Conservation (phyloP, 495 filamentous ascomycete species). For the Cercophora newfieldiana region DNA sequence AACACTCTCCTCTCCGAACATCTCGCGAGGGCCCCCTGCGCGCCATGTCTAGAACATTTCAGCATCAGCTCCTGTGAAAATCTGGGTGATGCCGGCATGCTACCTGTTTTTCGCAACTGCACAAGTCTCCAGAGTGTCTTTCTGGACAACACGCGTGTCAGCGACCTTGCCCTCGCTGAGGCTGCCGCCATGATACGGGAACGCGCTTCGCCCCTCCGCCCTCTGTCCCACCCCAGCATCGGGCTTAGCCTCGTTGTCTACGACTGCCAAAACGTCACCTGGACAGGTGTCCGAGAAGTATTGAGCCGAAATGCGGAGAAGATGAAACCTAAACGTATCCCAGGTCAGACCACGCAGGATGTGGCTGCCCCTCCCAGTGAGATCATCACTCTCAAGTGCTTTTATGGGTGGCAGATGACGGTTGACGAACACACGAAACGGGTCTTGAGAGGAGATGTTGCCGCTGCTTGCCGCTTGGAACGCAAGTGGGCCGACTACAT, state of each 20-base stretch:
- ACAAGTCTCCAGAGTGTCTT: constrained; percentile 66
- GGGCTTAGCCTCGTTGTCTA: constrained; percentile 81
- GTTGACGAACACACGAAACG: constrained; percentile 89
- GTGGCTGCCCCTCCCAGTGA: constrained; percentile 59
- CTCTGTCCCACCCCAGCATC: constrained; percentile 35
- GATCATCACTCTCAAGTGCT: constrained; percentile 85
- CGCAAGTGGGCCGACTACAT: constrained; percentile 93
- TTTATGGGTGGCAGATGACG: constrained; percentile 92
- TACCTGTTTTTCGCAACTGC: constrained; percentile 77
- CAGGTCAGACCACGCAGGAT: not conserved
- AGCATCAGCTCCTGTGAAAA: constrained; percentile 87
- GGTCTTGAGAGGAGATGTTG: constrained; percentile 71
- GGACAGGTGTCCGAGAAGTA: constrained; percentile 87
- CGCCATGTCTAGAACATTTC: constrained; percentile 69
- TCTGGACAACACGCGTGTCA: constrained; percentile 93
- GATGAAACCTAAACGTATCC: constrained; percentile 24
- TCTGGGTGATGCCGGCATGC: constrained; percentile 80
- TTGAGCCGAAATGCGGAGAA: constrained; percentile 78
- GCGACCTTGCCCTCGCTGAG: constrained; percentile 84
- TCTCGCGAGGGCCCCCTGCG: constrained; percentile 74
- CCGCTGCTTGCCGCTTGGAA: constrained; percentile 71
- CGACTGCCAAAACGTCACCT: constrained; percentile 87
- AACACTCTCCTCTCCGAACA: constrained; percentile 68
- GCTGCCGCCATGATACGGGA: constrained; percentile 72
- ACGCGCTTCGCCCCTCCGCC: constrained; percentile 47